Percentiles rank a stretch among this genome's conserved stretches.
Evolutionary conservation across 2,329 filamentous ascomycete species (phyloP).

Genomic region (Fusarium setosum): DNA sequence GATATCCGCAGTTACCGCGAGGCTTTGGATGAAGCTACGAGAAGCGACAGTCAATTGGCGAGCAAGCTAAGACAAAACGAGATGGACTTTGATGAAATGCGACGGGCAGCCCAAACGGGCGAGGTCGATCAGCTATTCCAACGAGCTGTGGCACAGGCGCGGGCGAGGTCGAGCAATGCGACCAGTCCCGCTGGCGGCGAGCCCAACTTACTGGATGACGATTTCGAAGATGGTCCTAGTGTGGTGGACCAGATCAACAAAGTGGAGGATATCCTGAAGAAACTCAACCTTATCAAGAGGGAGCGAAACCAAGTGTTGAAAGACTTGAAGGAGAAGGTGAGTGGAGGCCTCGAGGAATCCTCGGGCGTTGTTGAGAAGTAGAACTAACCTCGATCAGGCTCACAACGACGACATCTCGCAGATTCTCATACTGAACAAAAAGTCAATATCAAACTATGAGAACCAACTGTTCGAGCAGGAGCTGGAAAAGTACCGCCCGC

Average conservation of each 20-base stretch:
- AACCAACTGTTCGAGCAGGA: constrained; percentile 93
- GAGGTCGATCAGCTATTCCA: constrained; percentile 92
- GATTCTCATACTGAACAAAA: constrained; percentile 97
- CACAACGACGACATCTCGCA: constrained; percentile 98
- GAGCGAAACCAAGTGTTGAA: constrained; percentile 93
- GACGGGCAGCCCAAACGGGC: constrained; percentile 84
- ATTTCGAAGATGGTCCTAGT: constrained; percentile 84
- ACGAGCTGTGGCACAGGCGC: constrained; percentile 82
- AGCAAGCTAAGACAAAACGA: constrained; percentile 88
- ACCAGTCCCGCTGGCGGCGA: constrained; percentile 72
- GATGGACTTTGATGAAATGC: constrained; percentile 94
- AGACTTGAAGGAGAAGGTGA: constrained; percentile 96
- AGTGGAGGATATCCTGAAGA: constrained; percentile 92
- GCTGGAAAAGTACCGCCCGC: constrained; percentile 95
- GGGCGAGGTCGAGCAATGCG: constrained; percentile 71
- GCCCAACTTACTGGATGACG: constrained; percentile 87
- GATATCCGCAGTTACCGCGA: constrained; percentile 91
- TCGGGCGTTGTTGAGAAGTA: not conserved
- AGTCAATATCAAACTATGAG: constrained; percentile 92
- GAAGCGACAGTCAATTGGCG: constrained; percentile 86
- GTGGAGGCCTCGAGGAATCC: constrained; percentile 29
- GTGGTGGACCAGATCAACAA: constrained; percentile 89
- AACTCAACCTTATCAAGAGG: constrained; percentile 89
- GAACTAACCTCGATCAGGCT: constrained; percentile 67
- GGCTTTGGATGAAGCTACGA: constrained; percentile 88